phyloP scores from a whole-genome alignment of 495 filamentous ascomycete genomes.

The Neurospora sp. region DNA sequence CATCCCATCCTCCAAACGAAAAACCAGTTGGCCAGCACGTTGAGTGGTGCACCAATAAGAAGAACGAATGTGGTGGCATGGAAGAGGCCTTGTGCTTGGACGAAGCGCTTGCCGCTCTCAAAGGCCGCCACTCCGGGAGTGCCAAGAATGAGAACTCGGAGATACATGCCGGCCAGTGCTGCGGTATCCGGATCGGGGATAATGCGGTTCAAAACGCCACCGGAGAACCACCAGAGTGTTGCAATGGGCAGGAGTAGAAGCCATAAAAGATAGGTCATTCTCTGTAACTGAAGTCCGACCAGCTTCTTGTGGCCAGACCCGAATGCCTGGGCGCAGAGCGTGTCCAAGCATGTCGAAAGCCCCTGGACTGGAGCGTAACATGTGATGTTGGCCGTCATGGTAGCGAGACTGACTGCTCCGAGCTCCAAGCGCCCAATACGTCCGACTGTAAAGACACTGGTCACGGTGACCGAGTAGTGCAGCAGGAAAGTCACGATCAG shows the following conservation, averaged over 20 bases:
- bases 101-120: conserved; percentile 59
- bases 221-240: conserved; percentile 47
- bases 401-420: conserved; percentile 52
- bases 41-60: conserved; percentile 54
- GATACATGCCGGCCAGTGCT: conserved; percentile 52
- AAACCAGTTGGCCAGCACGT: conserved; percentile 55
- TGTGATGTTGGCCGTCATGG: conserved; percentile 65
- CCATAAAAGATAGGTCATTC: conserved; percentile 59
- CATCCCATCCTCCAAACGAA: conserved; percentile 62
- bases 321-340: conserved; percentile 65
- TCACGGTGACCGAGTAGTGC: conserved; percentile 61
- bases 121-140: conserved; percentile 60
- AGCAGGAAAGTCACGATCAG: conserved; percentile 61
- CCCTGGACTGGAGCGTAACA: conserved; percentile 64
- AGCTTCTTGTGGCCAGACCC: conserved; percentile 56
- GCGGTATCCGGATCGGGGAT: conserved; percentile 55
- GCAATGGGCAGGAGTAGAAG: conserved; percentile 52
- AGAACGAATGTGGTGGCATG: conserved; percentile 56
- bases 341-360: conserved; percentile 59
- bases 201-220: conserved; percentile 43
- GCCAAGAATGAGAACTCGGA: conserved; percentile 52
- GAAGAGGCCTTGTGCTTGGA: conserved; percentile 65
- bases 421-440: conserved; percentile 52
- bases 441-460: conserved; percentile 58
- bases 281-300: conserved; percentile 60